phyloP scores from a whole-genome alignment of 2,329 filamentous ascomycete genomes.

The Sclerotinia subarctica region DNA sequence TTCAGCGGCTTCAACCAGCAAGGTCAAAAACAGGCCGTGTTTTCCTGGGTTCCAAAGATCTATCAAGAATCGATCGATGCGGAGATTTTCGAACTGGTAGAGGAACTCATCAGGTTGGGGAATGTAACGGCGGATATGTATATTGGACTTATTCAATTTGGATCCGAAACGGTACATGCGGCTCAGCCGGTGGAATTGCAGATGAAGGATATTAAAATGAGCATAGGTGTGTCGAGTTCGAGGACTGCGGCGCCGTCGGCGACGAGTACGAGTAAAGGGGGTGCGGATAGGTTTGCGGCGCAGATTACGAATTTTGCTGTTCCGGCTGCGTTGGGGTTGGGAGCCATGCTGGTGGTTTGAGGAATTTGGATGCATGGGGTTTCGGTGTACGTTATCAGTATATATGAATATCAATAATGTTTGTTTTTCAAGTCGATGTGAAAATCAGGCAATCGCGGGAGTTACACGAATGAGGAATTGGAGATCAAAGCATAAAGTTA shows the following conservation, averaged over 20 bases:
- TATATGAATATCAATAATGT: constrained; percentile 4
- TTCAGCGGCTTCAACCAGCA: constrained; percentile 13
- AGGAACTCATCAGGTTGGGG: not conserved
- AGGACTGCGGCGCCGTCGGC: not conserved
- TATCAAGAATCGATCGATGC: constrained; percentile 14
- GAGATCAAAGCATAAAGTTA: not conserved
- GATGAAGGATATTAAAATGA: constrained; percentile 14
- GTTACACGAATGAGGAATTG: not conserved
- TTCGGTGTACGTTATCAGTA: not conserved
- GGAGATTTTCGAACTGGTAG: not conserved
- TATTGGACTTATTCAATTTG: constrained; percentile 14
- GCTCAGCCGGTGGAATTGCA: not conserved
- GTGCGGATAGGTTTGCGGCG: not conserved
- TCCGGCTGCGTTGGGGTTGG: constrained; percentile 15
- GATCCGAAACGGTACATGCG: constrained; percentile 11
- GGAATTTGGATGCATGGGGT: not conserved
- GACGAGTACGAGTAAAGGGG: constrained; percentile 6
- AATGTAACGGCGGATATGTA: constrained; percentile 15
- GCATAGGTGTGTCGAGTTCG: not conserved
- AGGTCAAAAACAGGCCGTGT: constrained; percentile 13
- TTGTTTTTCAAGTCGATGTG: not conserved
- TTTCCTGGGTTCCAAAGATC: constrained; percentile 1
- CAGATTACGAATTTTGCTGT: constrained; percentile 21
- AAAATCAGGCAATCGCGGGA: not conserved
- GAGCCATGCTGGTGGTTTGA: constrained; percentile 9